A percentile compares a stretch with the other conserved stretches of the same genome.
These are phyloP conservation scores for Venturia asperata DNA, from an alignment of 2,329 filamentous ascomycete species.

Conservation along the genomic window DNA sequence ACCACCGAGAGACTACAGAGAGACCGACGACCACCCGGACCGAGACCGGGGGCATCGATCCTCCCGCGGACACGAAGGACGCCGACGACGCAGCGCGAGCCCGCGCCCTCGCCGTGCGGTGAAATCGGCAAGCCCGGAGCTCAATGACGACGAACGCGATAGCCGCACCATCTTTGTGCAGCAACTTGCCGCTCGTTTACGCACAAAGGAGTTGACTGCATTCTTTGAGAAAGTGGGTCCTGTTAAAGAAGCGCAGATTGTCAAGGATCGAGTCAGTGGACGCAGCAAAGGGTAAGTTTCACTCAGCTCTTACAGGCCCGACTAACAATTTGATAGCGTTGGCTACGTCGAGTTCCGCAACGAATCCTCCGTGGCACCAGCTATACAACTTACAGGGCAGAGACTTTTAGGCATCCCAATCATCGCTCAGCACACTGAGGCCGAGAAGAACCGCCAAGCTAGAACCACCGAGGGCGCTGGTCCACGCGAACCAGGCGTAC, in stretches of 20 bases:
- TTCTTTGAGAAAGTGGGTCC: slow-evolving; percentile 95
- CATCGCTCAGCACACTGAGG: slow-evolving; percentile 96
- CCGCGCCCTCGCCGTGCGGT: slow-evolving; percentile 26
- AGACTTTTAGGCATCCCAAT: slow-evolving; percentile 97
- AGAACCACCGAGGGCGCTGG: slow-evolving; percentile 66
- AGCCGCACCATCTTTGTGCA: slow-evolving; percentile 96
- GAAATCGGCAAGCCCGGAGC: slow-evolving; percentile 58
- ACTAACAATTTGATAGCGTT: slow-evolving; percentile 58
- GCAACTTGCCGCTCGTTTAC: slow-evolving; percentile 87
- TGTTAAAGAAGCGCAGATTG: slow-evolving; percentile 96
- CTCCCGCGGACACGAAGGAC: slow-evolving; percentile 37
- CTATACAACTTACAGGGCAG: slow-evolving; percentile 96
- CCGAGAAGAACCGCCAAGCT: slow-evolving; percentile 97
- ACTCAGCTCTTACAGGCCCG: slow-evolving; percentile 9
- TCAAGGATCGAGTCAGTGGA: slow-evolving; percentile 93
- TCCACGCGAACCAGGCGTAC: slow-evolving; percentile 70
- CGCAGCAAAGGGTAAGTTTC: slow-evolving; percentile 85
- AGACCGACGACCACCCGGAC: slow-evolving; percentile 48
- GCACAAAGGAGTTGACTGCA: slow-evolving; percentile 83
- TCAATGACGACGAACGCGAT: slow-evolving; percentile 93
- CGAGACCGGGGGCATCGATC: slow-evolving; percentile 33
- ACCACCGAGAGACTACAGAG: slow-evolving; percentile 33
- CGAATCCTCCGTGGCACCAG: slow-evolving; percentile 86
- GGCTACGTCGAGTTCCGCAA: slow-evolving; percentile 98
- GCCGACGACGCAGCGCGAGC: slow-evolving; percentile 34